A percentile compares a stretch with the other conserved stretches of the same genome.
Evolutionary conservation across 108 stramenopile genomes (phyloP).

Genomic region (Bacterosira constricta): DNA sequence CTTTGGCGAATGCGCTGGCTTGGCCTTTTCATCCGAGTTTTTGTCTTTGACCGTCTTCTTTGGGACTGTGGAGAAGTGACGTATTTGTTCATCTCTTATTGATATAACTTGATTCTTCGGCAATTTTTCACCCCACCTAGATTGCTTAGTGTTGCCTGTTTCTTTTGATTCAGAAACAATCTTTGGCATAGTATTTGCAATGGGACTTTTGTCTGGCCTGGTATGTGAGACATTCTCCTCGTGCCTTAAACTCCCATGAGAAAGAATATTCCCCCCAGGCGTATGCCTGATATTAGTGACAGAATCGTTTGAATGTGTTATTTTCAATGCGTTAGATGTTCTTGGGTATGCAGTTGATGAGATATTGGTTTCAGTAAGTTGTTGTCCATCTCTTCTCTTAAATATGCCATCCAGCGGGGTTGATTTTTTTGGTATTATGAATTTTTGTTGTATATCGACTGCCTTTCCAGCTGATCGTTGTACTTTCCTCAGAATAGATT

Average conservation of each 20-base stretch:
- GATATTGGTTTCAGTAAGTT: neutral
- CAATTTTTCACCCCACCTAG: no score
- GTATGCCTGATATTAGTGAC: neutral
- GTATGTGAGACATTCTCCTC: neutral
- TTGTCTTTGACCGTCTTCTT: neutral
- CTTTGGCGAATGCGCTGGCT: neutral
- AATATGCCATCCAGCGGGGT: no score
- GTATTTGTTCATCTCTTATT: slow-evolving; percentile 5
- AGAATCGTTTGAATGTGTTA: neutral
- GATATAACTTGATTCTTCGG: neutral
- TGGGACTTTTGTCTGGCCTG: neutral
- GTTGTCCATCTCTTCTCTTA: no score
- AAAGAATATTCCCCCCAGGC: neutral
- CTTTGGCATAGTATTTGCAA: neutral
- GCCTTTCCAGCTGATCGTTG: neutral
- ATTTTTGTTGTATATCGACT: neutral
- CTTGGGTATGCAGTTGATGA: neutral
- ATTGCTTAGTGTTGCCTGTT: neutral
- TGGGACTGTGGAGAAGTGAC: neutral
- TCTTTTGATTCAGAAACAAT: neutral
- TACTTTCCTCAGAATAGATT: slow-evolving; percentile 3
- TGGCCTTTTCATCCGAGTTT: neutral
- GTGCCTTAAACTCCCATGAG: no score
- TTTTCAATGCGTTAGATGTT: neutral
- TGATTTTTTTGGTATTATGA: neutral